Base-by-base conservation (phyloP, 371 early-diverging fungal species). In the Saksenaea vasiformis region DNA sequence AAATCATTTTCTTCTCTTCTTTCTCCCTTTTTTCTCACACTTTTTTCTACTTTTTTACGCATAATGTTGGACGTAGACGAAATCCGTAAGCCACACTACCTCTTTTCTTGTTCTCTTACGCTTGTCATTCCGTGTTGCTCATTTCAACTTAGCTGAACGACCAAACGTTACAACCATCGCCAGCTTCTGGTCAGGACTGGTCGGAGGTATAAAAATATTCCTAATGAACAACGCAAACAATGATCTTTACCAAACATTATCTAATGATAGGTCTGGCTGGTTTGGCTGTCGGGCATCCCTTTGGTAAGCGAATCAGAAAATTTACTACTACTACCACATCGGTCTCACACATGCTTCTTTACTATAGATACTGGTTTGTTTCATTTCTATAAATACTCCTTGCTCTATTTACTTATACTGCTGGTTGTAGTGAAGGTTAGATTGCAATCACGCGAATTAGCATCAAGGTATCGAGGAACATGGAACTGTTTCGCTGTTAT, bases 261-360 rank as follows among this genome's bases (percentile, higher is more conserved):
- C 14, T n/a, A 9, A 28, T 58, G 38, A 56, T 69, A 87, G 87
- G 88, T 57, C 71, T 87, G 41, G 84, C 88, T 26, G 88, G 88
- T 31, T 66, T 88, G 36, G 79, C 82, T 54, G 86, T 85, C 14
- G 88, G 88, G 26, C 88, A 88, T 69, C 88, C 88, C 56, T 87
- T 86, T 78, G 88, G 85, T 86, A 82, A 54, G 72, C 39, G 36
- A 62, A 27, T 38, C 19, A 39, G 15, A 59, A 26, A 3, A 38
- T 31, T 39, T 35, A 34, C 53, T 34, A 26, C 10, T 38, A 56
- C 22, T 51, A 35, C 31, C 14, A 9, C 1, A 19, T 36, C n/a
- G 54, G 34, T 64, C 55, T 54, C 66, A 36, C 19, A 17, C 14
- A 1, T 60, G 24, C 61, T 37, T 27, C 27, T 22, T n/a, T 53